Percentiles rank a stretch among this genome's conserved stretches.
These are phyloP conservation scores for Neurospora africana DNA, from an alignment of 495 filamentous ascomycete genomes.

Conservation along the genomic window DNA sequence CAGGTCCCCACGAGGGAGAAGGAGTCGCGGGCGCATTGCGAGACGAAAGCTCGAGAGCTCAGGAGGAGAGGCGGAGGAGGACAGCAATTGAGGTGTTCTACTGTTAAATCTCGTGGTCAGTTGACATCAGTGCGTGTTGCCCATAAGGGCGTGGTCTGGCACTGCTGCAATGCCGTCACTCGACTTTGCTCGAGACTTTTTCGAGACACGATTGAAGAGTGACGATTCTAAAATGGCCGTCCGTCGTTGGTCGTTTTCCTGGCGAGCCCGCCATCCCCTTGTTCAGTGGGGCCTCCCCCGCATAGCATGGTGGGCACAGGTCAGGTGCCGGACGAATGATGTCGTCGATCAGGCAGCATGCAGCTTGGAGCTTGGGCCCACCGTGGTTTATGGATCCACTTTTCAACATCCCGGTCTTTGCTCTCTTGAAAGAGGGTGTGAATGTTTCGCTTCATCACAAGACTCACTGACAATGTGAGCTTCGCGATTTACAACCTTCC, in stretches of 20 bases:
- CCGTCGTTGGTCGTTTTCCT: neutral
- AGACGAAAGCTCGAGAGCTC: neutral
- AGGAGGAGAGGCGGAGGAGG: neutral
- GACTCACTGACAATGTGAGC: neutral
- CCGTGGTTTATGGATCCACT: neutral
- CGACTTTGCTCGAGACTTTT: neutral
- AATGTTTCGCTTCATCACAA: neutral
- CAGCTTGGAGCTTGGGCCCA: neutral
- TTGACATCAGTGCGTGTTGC: neutral
- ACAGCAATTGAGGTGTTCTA: neutral
- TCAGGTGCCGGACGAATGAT: neutral
- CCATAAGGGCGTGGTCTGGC: neutral
- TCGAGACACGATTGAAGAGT: neutral
- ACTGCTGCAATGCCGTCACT: neutral
- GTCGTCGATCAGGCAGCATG: neutral
- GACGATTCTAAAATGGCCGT: neutral
- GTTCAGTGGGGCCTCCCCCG: neutral
- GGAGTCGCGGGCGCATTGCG: slow-evolving; percentile 17
- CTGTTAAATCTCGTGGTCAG: neutral
- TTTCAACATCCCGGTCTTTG: neutral
- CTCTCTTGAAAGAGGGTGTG: neutral
- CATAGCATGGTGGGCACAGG: neutral
- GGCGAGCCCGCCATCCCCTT: neutral
- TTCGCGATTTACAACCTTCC: neutral
- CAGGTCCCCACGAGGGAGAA: slow-evolving; percentile 13